Base-by-base conservation (phyloP, 2,329 filamentous ascomycete species). In the Alternaria triticina region DNA sequence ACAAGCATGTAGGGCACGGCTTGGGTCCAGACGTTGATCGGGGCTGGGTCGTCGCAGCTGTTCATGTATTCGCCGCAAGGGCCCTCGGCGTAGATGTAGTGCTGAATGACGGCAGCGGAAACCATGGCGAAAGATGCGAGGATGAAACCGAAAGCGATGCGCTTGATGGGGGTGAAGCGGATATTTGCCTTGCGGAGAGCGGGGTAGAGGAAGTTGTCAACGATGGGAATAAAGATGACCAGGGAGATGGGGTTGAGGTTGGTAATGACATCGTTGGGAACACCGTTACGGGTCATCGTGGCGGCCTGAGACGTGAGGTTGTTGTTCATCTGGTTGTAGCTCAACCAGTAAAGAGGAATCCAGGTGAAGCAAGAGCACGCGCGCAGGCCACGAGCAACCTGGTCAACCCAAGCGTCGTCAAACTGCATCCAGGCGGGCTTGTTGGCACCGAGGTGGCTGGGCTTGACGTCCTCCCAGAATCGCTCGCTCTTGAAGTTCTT, bases 331-430 rank as follows among this genome's bases (percentile, higher is more conserved):
- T 87, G 85, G 73, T 84, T 85, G 77, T 86, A 86, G 6, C 83
- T 80, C 6, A 86, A 77, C 73, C 77, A 80, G 74, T 79, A 80
- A 7, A 80, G 73, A 13, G 78, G 78, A 47, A 79, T 79, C 74
- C 77, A 94, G 33, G 93, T 90, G 67, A 87, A 75, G 64, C 77
- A 79, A 44, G 76, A 78, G 71, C 77, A 79, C 22, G 78, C 78
- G 60, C 77, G 76, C 9, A 80, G 67, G 67, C 78, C 78, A 70
- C 78, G 77, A 43, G 77, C 77, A 28, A 80, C 78, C 58, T 80
- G 77, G 65, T 93, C 91, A 33, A 95, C 91, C 91, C 91, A 95
- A 56, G 88, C 87, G 70, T 95, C 92, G 66, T 95, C 91, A 70
- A 93, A 94, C 0, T 89, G 91, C 90, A 94, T 94, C 91, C 91